Percentiles rank a stretch among this genome's conserved stretches.
phyloP scores from a whole-genome alignment of 2,329 filamentous ascomycete species.

The Xylariaceae sp. region DNA sequence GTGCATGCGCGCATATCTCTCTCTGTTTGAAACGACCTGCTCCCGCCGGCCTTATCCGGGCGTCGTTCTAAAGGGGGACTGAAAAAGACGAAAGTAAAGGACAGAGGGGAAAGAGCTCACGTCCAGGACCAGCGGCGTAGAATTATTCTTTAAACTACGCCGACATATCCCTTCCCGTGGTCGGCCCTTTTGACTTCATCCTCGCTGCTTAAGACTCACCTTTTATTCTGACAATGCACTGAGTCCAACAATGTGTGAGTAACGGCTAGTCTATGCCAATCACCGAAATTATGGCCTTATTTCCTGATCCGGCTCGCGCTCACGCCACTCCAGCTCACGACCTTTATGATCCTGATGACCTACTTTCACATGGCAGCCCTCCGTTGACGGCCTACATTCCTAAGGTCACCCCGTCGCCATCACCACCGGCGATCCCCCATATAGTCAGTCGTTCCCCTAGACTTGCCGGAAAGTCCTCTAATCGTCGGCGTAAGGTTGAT shows the following conservation, averaged over 20 bases:
- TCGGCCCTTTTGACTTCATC: not conserved
- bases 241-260: conserved; percentile 31
- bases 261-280: conserved; percentile 28
- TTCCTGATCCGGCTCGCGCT: conserved; percentile 27
- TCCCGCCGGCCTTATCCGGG: not conserved
- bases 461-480: conserved; percentile 42
- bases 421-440: conserved; percentile 42
- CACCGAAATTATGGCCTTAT: conserved; percentile 32
- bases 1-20: conserved; percentile 2
- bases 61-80: not conserved
- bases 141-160: conserved; percentile 3
- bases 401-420: conserved; percentile 46
- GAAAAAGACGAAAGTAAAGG: not conserved
- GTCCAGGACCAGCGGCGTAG: not conserved
- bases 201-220: conserved; percentile 14
- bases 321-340: conserved; percentile 33
- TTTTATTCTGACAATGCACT: conserved; percentile 26
- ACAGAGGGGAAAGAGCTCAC: no score
- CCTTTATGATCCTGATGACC: conserved; percentile 45
- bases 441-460: conserved; percentile 39
- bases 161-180: conserved; percentile 5
- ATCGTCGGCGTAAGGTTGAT: conserved; percentile 48
- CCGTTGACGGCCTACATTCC: conserved; percentile 37
- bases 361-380: conserved; percentile 38
- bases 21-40: conserved; percentile 1